A percentile compares a stretch with the other conserved stretches of the same genome.
Evolutionary conservation across 306 rosid genomes (phyloP).

Genomic region (Trichosanthes truncata): DNA sequence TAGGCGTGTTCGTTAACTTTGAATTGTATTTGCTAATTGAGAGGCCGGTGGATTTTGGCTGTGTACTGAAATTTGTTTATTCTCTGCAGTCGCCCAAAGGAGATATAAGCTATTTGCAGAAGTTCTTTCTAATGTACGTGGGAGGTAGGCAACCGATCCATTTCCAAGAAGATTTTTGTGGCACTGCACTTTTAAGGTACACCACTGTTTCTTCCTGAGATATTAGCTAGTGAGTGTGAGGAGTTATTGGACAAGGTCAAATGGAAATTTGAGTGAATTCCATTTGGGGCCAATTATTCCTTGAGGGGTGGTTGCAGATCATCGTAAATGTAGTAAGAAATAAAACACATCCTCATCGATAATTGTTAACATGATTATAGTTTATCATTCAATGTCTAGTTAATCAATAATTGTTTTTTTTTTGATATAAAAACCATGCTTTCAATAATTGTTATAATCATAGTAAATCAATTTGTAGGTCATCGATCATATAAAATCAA

Average conservation of each 20-base stretch:
- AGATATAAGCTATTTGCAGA: conserved; percentile 81
- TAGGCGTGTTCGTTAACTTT: neutral
- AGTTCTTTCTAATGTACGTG: conserved; percentile 80
- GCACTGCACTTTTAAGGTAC: conserved; percentile 85
- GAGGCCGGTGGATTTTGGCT: conserved; percentile 8
- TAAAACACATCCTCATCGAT: neutral
- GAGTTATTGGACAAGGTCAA: neutral
- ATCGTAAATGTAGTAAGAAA: neutral
- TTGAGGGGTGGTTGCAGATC: conserved; percentile 1
- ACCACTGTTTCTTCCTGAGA: neutral
- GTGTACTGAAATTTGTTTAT: conserved; percentile 6
- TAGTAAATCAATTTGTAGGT: neutral
- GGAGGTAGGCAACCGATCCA: conserved; percentile 86
- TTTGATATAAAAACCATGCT: no score
- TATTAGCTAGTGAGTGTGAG: neutral
- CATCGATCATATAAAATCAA: neutral
- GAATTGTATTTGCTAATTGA: neutral
- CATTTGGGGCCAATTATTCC: neutral
- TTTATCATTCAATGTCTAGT: neutral
- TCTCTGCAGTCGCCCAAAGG: conserved; percentile 79
- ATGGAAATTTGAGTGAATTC: neutral
- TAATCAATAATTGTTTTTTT: neutral
- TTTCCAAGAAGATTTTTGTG: conserved; percentile 90
- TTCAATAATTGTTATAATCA: neutral
- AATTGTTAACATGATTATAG: neutral